phyloP scores from a whole-genome alignment of 179 eudicot genomes.

The Kewa caespitosa region DNA sequence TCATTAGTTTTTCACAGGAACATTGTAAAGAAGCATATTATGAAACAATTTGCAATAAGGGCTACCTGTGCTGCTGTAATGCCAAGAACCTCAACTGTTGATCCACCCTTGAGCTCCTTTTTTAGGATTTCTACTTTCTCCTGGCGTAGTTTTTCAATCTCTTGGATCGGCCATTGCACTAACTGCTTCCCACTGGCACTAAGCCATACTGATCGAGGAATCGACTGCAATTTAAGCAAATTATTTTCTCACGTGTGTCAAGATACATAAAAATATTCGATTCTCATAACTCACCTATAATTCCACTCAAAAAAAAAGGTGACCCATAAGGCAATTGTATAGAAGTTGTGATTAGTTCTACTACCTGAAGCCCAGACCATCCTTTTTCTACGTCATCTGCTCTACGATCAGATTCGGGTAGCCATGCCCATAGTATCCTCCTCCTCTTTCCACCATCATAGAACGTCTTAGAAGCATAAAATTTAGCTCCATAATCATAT shows the following conservation, averaged over 20 bases:
- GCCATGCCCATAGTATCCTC: slow-evolving; percentile 60
- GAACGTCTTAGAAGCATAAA: slow-evolving; percentile 60
- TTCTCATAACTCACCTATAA: too few relatives aligned
- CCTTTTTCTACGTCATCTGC: slow-evolving; percentile 46
- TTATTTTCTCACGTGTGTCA: neutral
- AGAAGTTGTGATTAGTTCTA: neutral
- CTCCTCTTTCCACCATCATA: slow-evolving; percentile 41
- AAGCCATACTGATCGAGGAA: slow-evolving; percentile 42
- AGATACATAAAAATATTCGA: too few relatives aligned
- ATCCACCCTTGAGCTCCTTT: slow-evolving; percentile 34
- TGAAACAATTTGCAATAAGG: neutral
- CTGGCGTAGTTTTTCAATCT: slow-evolving; percentile 36
- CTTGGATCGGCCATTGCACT: slow-evolving; percentile 42
- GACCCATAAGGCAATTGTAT: neutral
- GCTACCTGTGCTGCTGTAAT: slow-evolving; percentile 45
- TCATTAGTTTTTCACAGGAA: neutral
- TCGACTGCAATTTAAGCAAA: slow-evolving; percentile 22
- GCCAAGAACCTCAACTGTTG: slow-evolving; percentile 28
- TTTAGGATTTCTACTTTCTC: slow-evolving; percentile 32
- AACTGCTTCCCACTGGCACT: slow-evolving; percentile 36
- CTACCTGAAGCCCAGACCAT: slow-evolving; percentile 72
- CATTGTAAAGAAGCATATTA: neutral
- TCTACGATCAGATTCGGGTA: slow-evolving; percentile 36
- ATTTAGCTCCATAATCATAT: slow-evolving; percentile 54
- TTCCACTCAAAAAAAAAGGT: too few relatives aligned